Conservation (phyloP, 2,329 filamentous ascomycete species). For the Talaromyces marneffei region DNA sequence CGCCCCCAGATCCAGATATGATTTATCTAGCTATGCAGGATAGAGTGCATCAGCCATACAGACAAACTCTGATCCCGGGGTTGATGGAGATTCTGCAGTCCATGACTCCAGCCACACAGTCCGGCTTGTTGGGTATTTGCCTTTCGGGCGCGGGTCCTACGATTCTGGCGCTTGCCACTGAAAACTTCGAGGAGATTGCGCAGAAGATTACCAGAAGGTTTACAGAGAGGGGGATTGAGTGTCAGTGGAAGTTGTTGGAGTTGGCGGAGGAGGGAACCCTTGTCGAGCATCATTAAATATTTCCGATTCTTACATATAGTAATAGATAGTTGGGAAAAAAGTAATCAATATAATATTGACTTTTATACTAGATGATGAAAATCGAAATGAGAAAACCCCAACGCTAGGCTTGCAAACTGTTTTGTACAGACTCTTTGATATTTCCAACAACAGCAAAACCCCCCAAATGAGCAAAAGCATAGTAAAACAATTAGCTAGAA, state of each 20-base stretch:
- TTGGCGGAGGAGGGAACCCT: slow-evolving; percentile 63
- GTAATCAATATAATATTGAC: not conserved
- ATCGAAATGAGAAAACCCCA: not conserved
- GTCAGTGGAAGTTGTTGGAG: slow-evolving; percentile 81
- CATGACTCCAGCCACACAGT: slow-evolving; percentile 80
- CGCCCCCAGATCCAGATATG: slow-evolving; percentile 82
- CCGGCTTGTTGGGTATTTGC: slow-evolving; percentile 87
- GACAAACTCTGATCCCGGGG: slow-evolving; percentile 83
- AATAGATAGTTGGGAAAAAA: not conserved
- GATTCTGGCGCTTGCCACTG: slow-evolving; percentile 84
- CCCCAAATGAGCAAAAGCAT: not conserved
- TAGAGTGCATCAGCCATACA: slow-evolving; percentile 95
- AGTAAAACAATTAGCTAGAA: slow-evolving; percentile 5
- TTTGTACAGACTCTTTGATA: slow-evolving; percentile 10
- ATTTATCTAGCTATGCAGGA: slow-evolving; percentile 99
- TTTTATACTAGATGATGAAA: not conserved
- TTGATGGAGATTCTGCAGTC: slow-evolving; percentile 84
- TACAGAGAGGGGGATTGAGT: slow-evolving; percentile 59
- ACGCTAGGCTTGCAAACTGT: slow-evolving; percentile 8
- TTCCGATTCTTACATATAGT: not conserved
- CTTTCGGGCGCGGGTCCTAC: slow-evolving; percentile 92
- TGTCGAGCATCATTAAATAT: slow-evolving; percentile 21
- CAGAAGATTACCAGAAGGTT: slow-evolving; percentile 70
- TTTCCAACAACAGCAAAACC: not conserved
- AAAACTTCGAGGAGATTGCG: slow-evolving; percentile 84